Evolutionary conservation across 2,329 filamentous ascomycete species (phyloP), one percentile per base, ranked within the genome.

Genomic region (Trichophyton benhamiae): DNA sequence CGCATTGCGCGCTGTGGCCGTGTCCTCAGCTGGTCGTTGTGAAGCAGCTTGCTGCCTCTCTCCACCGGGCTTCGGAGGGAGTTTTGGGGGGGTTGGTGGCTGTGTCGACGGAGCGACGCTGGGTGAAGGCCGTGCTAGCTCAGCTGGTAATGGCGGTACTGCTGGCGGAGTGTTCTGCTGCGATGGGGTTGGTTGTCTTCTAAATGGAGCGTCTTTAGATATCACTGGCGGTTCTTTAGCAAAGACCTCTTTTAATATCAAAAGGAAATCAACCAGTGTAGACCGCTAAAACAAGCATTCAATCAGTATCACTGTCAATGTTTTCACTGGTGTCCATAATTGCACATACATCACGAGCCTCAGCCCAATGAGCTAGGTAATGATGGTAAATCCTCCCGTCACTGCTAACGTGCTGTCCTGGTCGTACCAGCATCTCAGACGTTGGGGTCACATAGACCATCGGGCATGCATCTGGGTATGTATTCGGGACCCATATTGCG

Each of bases 301-400:
- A 57, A 27, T 30, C 42, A 44, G 41, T 44, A 58, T 72, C 62
- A 20, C 41, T 36, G 53, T 57, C 15, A 6, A 6, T 15, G 11
- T 25, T n/a, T 13, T n/a, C 22, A 13, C 27, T 52, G 13, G 5
- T 15, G 22, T 30, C 22, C 22, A 11, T 48, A 11, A 25, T 30
- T 57, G 17, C 22, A 84, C 88, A 78, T 74, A 95, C 89, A 83
- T 96, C 89, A 88, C 89, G 94, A 68, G 88, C 92, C 66, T 89
- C 85, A 36, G 82, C 78, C 94, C 94, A 99, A 64, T 90, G 86
- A 36, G 90, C 89, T 55, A 99, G 78, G 72, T 97, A 99, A 42
- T 94, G 94, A 72, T 99, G 94, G 72, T 97, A 99, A 65, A 97
- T 84, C 72, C 89, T 87, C 27, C 94, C 94, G 69, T 97, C 92